Evolutionary conservation across 2,329 filamentous ascomycete species (phyloP).

Genomic region (Beauveria bassiana): DNA sequence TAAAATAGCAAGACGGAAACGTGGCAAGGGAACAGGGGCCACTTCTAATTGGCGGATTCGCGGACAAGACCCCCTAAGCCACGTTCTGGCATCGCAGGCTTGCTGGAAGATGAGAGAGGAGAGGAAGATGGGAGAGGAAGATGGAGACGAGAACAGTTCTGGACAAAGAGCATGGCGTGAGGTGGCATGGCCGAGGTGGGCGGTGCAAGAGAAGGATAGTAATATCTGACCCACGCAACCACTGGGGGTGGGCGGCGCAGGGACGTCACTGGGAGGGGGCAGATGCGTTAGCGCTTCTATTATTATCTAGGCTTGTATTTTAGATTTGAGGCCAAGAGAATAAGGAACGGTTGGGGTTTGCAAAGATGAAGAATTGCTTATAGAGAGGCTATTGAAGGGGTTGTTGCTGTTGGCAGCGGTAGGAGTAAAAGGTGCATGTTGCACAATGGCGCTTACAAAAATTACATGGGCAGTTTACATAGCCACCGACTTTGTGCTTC

Average conservation of each 20-base stretch:
- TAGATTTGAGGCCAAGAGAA: background rate
- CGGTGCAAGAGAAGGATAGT: slow-evolving; percentile 2
- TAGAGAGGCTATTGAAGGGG: background rate
- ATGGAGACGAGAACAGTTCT: background rate
- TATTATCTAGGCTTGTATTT: slow-evolving; percentile 2
- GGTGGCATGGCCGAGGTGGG: background rate
- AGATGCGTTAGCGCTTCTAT: background rate
- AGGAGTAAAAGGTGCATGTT: no score
- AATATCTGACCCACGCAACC: background rate
- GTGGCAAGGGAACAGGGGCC: background rate
- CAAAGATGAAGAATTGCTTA: background rate
- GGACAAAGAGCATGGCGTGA: background rate
- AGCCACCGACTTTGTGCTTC: no score
- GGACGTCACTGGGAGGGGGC: no score
- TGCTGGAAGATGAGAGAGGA: background rate
- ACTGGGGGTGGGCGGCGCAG: background rate
- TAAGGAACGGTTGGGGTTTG: background rate
- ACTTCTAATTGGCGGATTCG: no score
- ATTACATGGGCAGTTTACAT: no score
- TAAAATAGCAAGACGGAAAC: background rate
- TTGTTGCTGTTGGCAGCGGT: background rate
- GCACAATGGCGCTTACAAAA: no score
- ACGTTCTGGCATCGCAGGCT: background rate
- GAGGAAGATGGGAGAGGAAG: background rate
- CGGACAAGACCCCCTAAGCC: background rate